A percentile compares a stretch with the other conserved stretches of the same genome.
These are phyloP conservation scores for Xylariaceae sp. DNA, from an alignment of 2,329 filamentous ascomycete species.

Conservation along the genomic window DNA sequence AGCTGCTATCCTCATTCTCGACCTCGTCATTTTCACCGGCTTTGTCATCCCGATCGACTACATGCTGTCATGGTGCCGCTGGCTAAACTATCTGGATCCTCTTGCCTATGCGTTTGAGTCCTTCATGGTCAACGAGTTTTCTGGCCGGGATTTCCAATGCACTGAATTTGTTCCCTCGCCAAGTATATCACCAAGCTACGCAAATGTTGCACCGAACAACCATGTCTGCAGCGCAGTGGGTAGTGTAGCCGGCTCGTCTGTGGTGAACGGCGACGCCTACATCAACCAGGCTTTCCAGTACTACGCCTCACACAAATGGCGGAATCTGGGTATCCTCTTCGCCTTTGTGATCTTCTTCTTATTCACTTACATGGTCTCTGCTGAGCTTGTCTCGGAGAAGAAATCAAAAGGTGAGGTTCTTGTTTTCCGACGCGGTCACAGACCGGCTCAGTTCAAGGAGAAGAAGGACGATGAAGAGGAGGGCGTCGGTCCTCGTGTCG, in stretches of 20 bases:
- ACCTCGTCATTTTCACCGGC: slow-evolving; percentile 72
- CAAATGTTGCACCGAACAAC: slow-evolving; percentile 44
- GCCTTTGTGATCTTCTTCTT: slow-evolving; percentile 69
- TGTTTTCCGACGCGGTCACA: slow-evolving; percentile 74
- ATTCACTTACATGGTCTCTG: slow-evolving; percentile 64
- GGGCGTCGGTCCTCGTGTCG: slow-evolving; percentile 56
- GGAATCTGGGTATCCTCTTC: slow-evolving; percentile 73
- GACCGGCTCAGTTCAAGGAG: slow-evolving; percentile 63
- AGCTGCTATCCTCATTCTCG: slow-evolving; percentile 66
- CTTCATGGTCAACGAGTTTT: slow-evolving; percentile 84
- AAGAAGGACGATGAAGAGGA: slow-evolving; percentile 66
- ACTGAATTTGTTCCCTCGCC: slow-evolving; percentile 49
- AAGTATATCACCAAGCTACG: slow-evolving; percentile 45
- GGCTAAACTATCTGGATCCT: slow-evolving; percentile 83
- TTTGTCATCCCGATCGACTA: slow-evolving; percentile 70
- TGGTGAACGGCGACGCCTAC: slow-evolving; percentile 65
- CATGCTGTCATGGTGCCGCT: slow-evolving; percentile 81
- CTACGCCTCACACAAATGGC: slow-evolving; percentile 65
- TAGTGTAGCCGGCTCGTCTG: slow-evolving; percentile 56
- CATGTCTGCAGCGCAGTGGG: slow-evolving; percentile 66
- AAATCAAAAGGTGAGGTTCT: slow-evolving; percentile 80
- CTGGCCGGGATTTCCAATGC: slow-evolving; percentile 64
- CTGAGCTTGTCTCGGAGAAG: slow-evolving; percentile 68
- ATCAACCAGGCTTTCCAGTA: slow-evolving; percentile 63
- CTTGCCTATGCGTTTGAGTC: slow-evolving; percentile 81